These are phyloP conservation scores for Colletotrichum godetiae DNA, from an alignment of 2,329 filamentous ascomycete species.

Conservation along the genomic window DNA sequence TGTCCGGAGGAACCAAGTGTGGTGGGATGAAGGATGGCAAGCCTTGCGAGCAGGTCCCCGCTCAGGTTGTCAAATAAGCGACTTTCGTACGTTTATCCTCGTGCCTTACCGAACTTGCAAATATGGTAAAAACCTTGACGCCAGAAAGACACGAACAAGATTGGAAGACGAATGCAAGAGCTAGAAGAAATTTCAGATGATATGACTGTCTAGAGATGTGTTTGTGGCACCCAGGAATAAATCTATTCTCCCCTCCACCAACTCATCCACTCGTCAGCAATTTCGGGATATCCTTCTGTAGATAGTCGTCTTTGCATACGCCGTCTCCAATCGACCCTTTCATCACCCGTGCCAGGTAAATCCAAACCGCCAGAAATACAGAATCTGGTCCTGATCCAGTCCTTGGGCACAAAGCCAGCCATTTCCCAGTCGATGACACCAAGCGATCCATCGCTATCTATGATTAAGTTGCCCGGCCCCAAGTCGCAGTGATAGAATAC, in stretches of 20 bases:
- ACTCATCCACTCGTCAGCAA: neutral
- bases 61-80: neutral
- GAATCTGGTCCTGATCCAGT: constrained; percentile 48
- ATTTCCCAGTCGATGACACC: constrained; percentile 47
- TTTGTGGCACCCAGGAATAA: too few relatives aligned
- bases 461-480: constrained; percentile 44
- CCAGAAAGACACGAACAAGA: too few relatives aligned
- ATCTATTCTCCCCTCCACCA: neutral
- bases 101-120: too few relatives aligned
- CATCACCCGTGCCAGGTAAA: constrained; percentile 29
- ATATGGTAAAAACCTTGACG: too few relatives aligned
- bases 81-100: too few relatives aligned
- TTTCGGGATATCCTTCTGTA: neutral
- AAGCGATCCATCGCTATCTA: constrained; percentile 37
- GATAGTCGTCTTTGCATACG: neutral
- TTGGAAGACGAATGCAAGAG: too few relatives aligned
- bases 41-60: constrained; percentile 21
- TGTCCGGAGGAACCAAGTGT: neutral
- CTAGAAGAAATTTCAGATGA: too few relatives aligned
- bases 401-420: constrained; percentile 43
- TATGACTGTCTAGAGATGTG: too few relatives aligned
- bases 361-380: constrained; percentile 44
- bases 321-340: constrained; percentile 6
- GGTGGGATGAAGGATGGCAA: neutral
- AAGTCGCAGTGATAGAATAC: constrained; percentile 46